These are phyloP conservation scores for Sporormia fimetaria DNA, from an alignment of 495 filamentous ascomycete genomes.

Conservation along the genomic window DNA sequence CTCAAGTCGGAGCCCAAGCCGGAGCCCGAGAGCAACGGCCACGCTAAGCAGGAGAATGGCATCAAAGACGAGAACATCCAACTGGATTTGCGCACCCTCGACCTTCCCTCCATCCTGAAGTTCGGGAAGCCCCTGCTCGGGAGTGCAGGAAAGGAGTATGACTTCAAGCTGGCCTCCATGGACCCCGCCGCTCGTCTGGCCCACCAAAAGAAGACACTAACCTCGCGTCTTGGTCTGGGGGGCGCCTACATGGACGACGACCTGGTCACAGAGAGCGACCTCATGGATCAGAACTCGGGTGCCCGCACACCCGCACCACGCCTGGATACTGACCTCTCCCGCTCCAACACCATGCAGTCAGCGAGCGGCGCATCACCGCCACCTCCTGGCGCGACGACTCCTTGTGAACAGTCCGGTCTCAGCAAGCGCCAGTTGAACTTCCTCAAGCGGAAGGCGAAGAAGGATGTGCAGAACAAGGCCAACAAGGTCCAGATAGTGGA, in stretches of 20 bases:
- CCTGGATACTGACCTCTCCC: slow-evolving; percentile 36
- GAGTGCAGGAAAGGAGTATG: slow-evolving; percentile 70
- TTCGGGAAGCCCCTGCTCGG: slow-evolving; percentile 72
- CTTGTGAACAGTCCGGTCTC: slow-evolving; percentile 63
- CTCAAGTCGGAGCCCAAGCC: no score
- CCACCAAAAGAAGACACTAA: slow-evolving; percentile 81
- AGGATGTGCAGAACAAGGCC: slow-evolving; percentile 45
- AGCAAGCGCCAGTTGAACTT: slow-evolving; percentile 90
- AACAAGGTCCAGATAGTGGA: slow-evolving; percentile 89
- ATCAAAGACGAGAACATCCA: slow-evolving; percentile 28
- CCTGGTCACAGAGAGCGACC: slow-evolving; percentile 52
- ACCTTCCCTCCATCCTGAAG: slow-evolving; percentile 66
- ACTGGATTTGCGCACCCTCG: slow-evolving; percentile 62
- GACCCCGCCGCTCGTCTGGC: slow-evolving; percentile 70
- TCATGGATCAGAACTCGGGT: slow-evolving; percentile 32
- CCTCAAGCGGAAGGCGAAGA: slow-evolving; percentile 65
- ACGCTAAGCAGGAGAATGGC: slow-evolving; percentile 30
- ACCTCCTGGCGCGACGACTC: slow-evolving; percentile 38
- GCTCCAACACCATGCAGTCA: slow-evolving; percentile 19
- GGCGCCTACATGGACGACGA: slow-evolving; percentile 82
- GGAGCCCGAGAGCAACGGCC: slow-evolving; percentile 14
- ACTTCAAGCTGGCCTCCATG: slow-evolving; percentile 66
- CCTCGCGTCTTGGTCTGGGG: slow-evolving; percentile 66
- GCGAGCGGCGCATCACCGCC: slow-evolving; percentile 37
- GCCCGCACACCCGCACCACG: slow-evolving; percentile 32